A percentile compares a stretch with the other conserved stretches of the same genome.
Evolutionary conservation across 140 eudicot species (phyloP).

Genomic region (Oenanthe javanica): DNA sequence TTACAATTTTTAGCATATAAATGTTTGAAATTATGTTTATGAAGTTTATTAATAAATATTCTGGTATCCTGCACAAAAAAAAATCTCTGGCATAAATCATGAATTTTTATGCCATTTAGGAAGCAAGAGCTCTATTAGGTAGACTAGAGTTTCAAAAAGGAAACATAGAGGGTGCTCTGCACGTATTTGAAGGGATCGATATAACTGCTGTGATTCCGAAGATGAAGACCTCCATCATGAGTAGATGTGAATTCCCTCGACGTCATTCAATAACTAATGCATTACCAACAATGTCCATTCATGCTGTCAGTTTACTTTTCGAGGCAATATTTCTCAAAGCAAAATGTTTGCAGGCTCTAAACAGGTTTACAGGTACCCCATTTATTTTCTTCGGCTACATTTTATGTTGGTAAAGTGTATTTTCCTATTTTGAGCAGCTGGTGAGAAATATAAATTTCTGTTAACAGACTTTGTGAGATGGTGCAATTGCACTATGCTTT

Average conservation of each 20-base stretch:
- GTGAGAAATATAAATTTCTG: not conserved
- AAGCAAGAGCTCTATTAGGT: conserved; percentile 91
- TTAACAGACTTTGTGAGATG: not conserved
- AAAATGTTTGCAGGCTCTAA: conserved; percentile 62
- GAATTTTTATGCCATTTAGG: conserved; percentile 37
- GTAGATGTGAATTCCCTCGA: conserved; percentile 50
- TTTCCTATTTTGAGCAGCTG: not conserved
- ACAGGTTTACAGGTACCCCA: conserved; percentile 48
- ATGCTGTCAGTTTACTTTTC: conserved; percentile 72
- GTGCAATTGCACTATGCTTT: not conserved
- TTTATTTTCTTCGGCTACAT: not conserved
- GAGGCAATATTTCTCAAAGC: conserved; percentile 90
- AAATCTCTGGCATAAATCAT: conserved; percentile 9
- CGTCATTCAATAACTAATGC: conserved; percentile 63
- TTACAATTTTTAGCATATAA: not conserved
- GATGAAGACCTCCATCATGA: conserved; percentile 45
- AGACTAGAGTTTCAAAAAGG: conserved; percentile 94
- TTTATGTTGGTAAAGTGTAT: not conserved
- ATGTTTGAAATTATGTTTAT: not conserved
- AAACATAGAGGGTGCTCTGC: conserved; percentile 79
- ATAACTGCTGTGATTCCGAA: conserved; percentile 62
- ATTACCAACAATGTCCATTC: conserved; percentile 67
- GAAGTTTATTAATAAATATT: not conserved
- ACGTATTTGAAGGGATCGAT: conserved; percentile 88
- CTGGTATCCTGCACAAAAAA: not conserved